Percentiles rank a stretch among this genome's conserved stretches.
These are phyloP conservation scores for Pelargonium australe DNA, from an alignment of 441 rosid genomes.

Conservation along the genomic window DNA sequence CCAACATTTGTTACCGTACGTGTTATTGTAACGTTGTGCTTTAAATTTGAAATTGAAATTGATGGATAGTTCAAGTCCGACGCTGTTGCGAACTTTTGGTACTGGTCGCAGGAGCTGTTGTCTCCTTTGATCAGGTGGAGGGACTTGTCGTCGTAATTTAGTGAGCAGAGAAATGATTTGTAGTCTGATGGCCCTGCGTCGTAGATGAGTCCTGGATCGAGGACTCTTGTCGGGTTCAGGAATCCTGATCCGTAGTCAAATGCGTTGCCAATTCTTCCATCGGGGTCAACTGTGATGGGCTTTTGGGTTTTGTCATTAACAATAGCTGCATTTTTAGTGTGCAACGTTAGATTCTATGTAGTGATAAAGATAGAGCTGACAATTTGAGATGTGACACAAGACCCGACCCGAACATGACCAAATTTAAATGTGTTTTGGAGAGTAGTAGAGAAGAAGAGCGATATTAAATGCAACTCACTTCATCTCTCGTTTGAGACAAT, in stretches of 20 bases:
- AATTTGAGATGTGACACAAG: too few relatives aligned
- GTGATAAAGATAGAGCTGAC: too few relatives aligned
- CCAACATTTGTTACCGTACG: slow-evolving; percentile 49
- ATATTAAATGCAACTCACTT: too few relatives aligned
- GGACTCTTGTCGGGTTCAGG: slow-evolving; percentile 41
- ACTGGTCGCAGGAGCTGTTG: slow-evolving; percentile 32
- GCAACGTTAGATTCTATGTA: too few relatives aligned
- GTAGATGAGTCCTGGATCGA: slow-evolving; percentile 59
- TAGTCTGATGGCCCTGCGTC: slow-evolving; percentile 45
- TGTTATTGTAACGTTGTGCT: slow-evolving; percentile 30
- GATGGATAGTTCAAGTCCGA: slow-evolving; percentile 50
- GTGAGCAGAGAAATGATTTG: slow-evolving; percentile 52
- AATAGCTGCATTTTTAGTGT: slow-evolving; percentile 46
- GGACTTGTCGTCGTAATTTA: slow-evolving; percentile 40
- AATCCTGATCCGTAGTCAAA: slow-evolving; percentile 73
- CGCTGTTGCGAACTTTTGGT: slow-evolving; percentile 24
- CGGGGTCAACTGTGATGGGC: slow-evolving; percentile 39
- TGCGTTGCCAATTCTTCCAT: slow-evolving; percentile 46
- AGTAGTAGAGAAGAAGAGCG: too few relatives aligned
- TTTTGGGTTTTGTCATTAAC: slow-evolving; percentile 29
- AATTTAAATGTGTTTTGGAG: too few relatives aligned
- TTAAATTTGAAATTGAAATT: slow-evolving; percentile 37
- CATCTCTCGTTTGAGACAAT: too few relatives aligned
- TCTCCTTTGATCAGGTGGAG: slow-evolving; percentile 40
- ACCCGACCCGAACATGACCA: too few relatives aligned